Evolutionary conservation across 73 alveolate genomes (phyloP), one percentile per base, ranked within the genome.

Genomic region (Halteria grandinella): DNA sequence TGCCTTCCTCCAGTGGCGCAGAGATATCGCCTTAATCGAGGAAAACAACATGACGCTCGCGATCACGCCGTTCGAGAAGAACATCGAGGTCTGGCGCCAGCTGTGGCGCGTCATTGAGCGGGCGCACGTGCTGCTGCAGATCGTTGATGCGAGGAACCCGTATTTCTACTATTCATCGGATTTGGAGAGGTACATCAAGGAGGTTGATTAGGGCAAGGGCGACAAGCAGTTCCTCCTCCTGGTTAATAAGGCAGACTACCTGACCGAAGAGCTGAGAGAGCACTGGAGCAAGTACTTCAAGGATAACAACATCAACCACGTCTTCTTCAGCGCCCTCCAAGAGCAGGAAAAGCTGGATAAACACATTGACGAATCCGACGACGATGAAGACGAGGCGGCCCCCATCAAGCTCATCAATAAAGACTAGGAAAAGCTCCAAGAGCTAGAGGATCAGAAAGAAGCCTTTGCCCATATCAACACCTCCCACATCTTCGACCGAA

Each of bases 51-150:
- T 95, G 32, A 89, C 88, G 36, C 34, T 91, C 49, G 86, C 98
- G 39, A 91, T 97, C 57, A 97, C 99, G 4, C 99, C 99, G 17
- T 97, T 92, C 80, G 99, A 97, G 79, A 95, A 97, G 95, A 97
- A 97, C 78, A 44, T 97, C 25, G 98, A 96, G 53, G 99, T 97
- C 4, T 97, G 99, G 99, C 87, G 93, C 55, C 94, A 97, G 71
- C 93, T 97, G 29, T 97, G 99, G 99, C 88, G 98, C 80, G 99
- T 97, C 18, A 94, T 96, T 17, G 99, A 97, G 49, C 90, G 89
- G 62, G 66, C 97, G 21, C 96, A 95, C 51, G 63, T 97, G 45
- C 76, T 96, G 28, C 83, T 95, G 37, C 93, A 94, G 82, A 95
- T 97, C 23, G 99, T 97, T 12, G 99, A 97, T 80, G 99, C 98